These are phyloP conservation scores for Rhodotorula taiwanensis DNA, from an alignment of 768 basidiomycete genomes.

Conservation along the genomic window DNA sequence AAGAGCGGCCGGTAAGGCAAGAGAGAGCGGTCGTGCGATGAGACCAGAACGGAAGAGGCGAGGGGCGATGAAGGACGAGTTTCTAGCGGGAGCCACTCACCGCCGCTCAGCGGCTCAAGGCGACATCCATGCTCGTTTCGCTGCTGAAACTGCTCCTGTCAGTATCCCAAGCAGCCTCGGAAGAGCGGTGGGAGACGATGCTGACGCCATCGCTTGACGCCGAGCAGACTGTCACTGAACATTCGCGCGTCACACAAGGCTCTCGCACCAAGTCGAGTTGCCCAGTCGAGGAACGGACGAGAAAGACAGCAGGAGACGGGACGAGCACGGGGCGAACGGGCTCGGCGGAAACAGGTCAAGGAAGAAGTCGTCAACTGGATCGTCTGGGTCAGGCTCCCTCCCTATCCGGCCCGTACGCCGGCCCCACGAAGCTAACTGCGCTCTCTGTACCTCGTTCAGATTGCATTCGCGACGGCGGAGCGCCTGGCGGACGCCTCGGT, in stretches of 20 bases:
- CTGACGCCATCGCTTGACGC: neutral
- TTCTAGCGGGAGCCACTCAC: too few species aligned
- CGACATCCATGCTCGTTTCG: slow-evolving; percentile 24
- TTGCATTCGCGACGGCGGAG: slow-evolving; percentile 2
- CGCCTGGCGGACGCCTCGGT: slow-evolving; percentile 11
- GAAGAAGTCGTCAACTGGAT: slow-evolving; percentile 12
- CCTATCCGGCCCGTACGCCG: too few species aligned
- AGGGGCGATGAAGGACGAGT: too few species aligned
- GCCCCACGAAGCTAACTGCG: too few species aligned
- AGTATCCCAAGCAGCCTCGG: neutral
- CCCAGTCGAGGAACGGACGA: neutral
- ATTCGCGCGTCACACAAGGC: slow-evolving; percentile 12
- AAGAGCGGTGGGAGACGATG: too few species aligned
- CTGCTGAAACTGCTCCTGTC: slow-evolving; percentile 18
- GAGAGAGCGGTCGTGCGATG: too few species aligned
- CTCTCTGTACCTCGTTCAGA: too few species aligned
- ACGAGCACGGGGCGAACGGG: neutral
- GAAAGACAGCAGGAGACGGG: too few species aligned
- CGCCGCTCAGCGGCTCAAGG: too few species aligned
- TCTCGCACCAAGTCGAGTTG: neutral
- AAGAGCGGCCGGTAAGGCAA: too few species aligned
- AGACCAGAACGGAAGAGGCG: too few species aligned
- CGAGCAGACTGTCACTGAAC: neutral
- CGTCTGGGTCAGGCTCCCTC: slow-evolving; percentile 28
- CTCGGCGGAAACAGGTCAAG: slow-evolving; percentile 9